Evolutionary conservation across 306 rosid species (phyloP).

Genomic region (Begonia loranthoides): DNA sequence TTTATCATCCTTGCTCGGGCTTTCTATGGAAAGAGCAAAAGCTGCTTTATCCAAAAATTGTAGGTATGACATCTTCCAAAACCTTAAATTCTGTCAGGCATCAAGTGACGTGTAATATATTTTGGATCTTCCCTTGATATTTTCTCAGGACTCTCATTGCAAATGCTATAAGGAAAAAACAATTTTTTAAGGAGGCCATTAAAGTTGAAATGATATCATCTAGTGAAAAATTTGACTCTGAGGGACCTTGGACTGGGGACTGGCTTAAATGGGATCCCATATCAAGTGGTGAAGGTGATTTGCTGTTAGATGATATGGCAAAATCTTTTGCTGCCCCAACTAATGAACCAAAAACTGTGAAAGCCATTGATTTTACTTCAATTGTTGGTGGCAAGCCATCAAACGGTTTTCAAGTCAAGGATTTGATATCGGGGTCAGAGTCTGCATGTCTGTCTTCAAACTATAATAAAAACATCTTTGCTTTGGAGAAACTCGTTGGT

Average conservation of each 20-base stretch:
- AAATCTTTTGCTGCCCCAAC: constrained; percentile 35
- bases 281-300: constrained; percentile 81
- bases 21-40: constrained; percentile 64
- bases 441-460: constrained; percentile 13
- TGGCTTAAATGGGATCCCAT: constrained; percentile 66
- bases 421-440: constrained; percentile 29
- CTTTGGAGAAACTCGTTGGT: constrained; percentile 15
- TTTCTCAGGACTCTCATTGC: constrained; percentile 49
- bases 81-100: not conserved
- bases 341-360: constrained; percentile 34
- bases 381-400: constrained; percentile 39
- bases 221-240: constrained; percentile 23
- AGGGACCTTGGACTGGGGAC: constrained; percentile 37
- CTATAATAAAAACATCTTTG: constrained; percentile 7
- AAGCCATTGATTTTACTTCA: constrained; percentile 56
- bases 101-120: not conserved
- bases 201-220: constrained; percentile 51
- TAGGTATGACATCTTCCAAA: constrained; percentile 39
- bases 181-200: constrained; percentile 57
- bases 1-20: constrained; percentile 59
- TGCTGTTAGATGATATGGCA: constrained; percentile 51
- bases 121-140: too few species aligned
- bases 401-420: constrained; percentile 49
- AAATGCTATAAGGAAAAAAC: constrained; percentile 62
- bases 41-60: constrained; percentile 73